Conservation (phyloP, 2,329 filamentous ascomycete genomes). For the Aspergillus tamarii region DNA sequence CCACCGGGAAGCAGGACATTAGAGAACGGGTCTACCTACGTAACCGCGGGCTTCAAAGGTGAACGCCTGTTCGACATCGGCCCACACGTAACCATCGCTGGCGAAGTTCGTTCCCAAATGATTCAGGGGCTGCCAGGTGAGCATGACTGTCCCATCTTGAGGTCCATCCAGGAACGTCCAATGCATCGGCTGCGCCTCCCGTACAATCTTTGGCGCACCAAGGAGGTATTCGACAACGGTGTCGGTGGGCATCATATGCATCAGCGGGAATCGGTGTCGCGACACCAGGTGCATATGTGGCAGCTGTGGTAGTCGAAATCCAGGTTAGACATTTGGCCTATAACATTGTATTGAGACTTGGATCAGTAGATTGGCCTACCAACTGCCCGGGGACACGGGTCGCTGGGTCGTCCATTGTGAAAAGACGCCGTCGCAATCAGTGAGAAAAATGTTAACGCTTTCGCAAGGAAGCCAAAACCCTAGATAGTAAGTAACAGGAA, state of each 20-base stretch:
- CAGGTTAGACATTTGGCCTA: conserved; percentile 14
- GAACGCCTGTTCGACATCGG: conserved; percentile 75
- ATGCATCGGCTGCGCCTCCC: conserved; percentile 82
- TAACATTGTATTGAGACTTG: conserved; percentile 8
- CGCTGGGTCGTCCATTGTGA: conserved; percentile 51
- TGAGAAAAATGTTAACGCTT: conserved; percentile 14
- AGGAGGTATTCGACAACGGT: conserved; percentile 84
- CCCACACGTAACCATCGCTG: conserved; percentile 92
- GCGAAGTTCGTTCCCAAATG: conserved; percentile 74
- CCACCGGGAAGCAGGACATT: background rate
- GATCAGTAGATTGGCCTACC: conserved; percentile 37
- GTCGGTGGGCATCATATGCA: conserved; percentile 70
- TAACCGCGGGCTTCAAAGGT: conserved; percentile 73
- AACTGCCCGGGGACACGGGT: conserved; percentile 49
- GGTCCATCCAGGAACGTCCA: conserved; percentile 91
- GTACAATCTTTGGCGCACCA: conserved; percentile 80
- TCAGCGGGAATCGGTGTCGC: conserved; percentile 75
- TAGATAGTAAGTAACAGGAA: conserved; percentile 6
- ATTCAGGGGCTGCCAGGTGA: conserved; percentile 85
- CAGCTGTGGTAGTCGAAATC: conserved; percentile 57
- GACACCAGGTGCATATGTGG: conserved; percentile 90
- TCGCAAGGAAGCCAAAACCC: conserved; percentile 15
- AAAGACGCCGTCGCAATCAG: conserved; percentile 21
- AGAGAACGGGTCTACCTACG: conserved; percentile 48
- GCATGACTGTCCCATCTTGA: conserved; percentile 76